Conservation (phyloP, 169 alveolate genomes). For the Cryptosporidium meleagridis region DNA sequence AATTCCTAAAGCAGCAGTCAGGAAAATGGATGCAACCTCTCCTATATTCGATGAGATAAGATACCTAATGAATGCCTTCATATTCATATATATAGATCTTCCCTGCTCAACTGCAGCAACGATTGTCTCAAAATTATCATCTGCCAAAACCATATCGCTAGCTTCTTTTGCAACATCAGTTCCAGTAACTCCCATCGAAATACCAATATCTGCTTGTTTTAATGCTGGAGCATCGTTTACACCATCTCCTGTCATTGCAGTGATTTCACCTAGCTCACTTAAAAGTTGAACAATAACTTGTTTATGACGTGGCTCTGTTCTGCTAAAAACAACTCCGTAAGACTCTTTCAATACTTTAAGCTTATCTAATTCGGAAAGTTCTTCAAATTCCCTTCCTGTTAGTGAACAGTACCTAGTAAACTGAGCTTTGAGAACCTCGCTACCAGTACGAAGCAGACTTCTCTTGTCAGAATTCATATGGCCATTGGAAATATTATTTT, state of each 20-base stretch:
- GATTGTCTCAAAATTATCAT: slow-evolving; percentile 98
- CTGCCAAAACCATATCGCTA: slow-evolving; percentile 98
- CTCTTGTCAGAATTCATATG: neutral
- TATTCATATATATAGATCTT: slow-evolving; percentile 97
- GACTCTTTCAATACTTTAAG: slow-evolving; percentile 86
- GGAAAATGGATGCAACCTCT: slow-evolving; percentile 98
- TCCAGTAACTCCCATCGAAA: slow-evolving; percentile 99
- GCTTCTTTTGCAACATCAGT: slow-evolving; percentile 99
- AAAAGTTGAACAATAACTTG: slow-evolving; percentile 94
- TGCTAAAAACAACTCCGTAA: slow-evolving; percentile 94
- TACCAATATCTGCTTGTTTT: slow-evolving; percentile 98
- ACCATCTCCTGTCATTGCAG: slow-evolving; percentile 99
- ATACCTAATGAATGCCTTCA: slow-evolving; percentile 98
- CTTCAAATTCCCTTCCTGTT: slow-evolving; percentile 96
- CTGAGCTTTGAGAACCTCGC: slow-evolving; percentile 43
- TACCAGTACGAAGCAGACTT: slow-evolving; percentile 25
- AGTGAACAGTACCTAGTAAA: slow-evolving; percentile 81
- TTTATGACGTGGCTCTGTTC: slow-evolving; percentile 99
- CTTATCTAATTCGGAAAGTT: slow-evolving; percentile 83
- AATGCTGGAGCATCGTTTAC: slow-evolving; percentile 99
- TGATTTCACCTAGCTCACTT: slow-evolving; percentile 93
- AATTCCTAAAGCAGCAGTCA: slow-evolving; percentile 98
- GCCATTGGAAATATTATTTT: neutral
- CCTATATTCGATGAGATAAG: slow-evolving; percentile 98
- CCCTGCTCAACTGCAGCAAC: slow-evolving; percentile 99